A percentile compares a stretch with the other conserved stretches of the same genome.
Evolutionary conservation across 805 yeast genomes (phyloP).

Genomic region (Wickerhamomyces chambardii): DNA sequence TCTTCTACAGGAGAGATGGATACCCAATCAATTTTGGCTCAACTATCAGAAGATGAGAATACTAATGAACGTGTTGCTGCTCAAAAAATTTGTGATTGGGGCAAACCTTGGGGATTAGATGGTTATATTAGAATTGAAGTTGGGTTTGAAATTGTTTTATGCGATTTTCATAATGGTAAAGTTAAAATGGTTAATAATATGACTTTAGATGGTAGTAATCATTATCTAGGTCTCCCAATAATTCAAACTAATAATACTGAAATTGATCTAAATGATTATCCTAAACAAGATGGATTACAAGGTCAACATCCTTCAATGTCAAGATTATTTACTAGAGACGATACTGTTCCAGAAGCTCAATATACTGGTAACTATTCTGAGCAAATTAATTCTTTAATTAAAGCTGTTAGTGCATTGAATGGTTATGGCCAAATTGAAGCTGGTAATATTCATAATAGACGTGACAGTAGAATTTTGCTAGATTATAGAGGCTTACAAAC

Average conservation of each 20-base stretch:
- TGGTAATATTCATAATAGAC: conserved; percentile 36
- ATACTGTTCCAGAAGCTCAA: conserved; percentile 9
- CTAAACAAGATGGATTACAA: no score
- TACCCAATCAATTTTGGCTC: conserved; percentile 35
- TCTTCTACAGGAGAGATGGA: conserved; percentile 52
- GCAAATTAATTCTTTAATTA: conserved; percentile 4
- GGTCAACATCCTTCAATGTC: no score
- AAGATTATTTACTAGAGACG: neutral
- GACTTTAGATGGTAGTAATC: conserved; percentile 26
- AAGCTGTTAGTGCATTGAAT: conserved; percentile 19
- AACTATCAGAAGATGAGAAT: conserved; percentile 18
- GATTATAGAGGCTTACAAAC: conserved; percentile 48
- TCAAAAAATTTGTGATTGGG: conserved; percentile 38
- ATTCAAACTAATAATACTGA: no score
- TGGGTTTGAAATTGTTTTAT: conserved; percentile 53
- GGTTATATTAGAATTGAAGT: conserved; percentile 51
- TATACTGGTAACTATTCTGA: conserved; percentile 13
- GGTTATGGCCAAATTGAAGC: conserved; percentile 37
- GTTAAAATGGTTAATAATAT: conserved; percentile 36
- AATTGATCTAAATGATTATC: no score
- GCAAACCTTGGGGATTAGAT: conserved; percentile 40
- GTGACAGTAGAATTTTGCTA: conserved; percentile 38
- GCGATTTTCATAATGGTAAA: conserved; percentile 43
- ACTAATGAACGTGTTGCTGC: conserved; percentile 38
- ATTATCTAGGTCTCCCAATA: conserved; percentile 30